These are phyloP conservation scores for Pholiota microspora DNA, from an alignment of 768 basidiomycete species.

Conservation along the genomic window DNA sequence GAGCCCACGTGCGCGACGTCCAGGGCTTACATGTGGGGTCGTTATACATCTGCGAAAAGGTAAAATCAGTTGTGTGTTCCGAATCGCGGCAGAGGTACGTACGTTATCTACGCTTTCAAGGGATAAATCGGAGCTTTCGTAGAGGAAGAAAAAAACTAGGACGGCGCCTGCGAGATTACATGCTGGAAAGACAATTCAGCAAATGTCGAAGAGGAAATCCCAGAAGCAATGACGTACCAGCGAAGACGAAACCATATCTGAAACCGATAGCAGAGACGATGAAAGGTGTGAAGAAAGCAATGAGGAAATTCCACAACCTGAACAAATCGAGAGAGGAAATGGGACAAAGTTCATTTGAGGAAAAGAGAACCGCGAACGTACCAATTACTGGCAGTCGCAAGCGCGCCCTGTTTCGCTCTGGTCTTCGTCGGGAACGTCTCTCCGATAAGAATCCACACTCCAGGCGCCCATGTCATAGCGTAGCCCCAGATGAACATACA, in stretches of 20 bases:
- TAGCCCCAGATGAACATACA: constrained; percentile 73
- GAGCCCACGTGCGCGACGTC: constrained; percentile 61
- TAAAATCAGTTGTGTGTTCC: too few species aligned
- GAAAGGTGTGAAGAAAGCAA: constrained; percentile 81
- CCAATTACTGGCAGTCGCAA: constrained; percentile 66
- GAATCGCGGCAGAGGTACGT: constrained; percentile 14
- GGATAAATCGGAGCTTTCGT: constrained; percentile 66
- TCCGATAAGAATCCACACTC: constrained; percentile 75
- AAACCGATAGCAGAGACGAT: constrained; percentile 56
- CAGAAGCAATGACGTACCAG: constrained; percentile 32
- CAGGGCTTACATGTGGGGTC: constrained; percentile 65
- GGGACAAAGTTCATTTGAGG: neutral
- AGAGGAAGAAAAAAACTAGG: constrained; percentile 72
- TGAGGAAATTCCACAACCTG: constrained; percentile 64
- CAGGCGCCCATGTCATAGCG: constrained; percentile 73
- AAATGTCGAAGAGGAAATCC: neutral
- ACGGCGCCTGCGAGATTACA: constrained; percentile 60
- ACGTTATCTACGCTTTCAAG: constrained; percentile 64
- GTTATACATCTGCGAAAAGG: constrained; percentile 52
- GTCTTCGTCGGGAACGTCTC: constrained; percentile 76
- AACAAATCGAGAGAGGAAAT: neutral
- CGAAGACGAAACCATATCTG: constrained; percentile 71
- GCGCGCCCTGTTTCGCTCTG: constrained; percentile 66
- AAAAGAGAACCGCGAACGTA: constrained; percentile 4
- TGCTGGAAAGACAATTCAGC: constrained; percentile 23